These are phyloP conservation scores for Crepidotus variabilis DNA, from an alignment of 768 basidiomycete species.

Conservation along the genomic window DNA sequence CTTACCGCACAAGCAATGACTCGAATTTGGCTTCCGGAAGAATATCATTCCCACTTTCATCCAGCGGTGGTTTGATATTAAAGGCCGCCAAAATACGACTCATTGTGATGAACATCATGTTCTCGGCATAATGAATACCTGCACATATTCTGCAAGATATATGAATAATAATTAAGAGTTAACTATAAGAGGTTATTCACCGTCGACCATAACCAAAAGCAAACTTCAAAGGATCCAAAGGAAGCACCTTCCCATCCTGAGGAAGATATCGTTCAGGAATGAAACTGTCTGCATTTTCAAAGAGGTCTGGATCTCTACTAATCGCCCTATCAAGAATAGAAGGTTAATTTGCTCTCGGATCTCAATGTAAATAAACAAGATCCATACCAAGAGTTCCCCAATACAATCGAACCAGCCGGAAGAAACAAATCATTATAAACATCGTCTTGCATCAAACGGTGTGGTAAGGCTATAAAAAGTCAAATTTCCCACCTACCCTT, in stretches of 20 bases:
- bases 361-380: background rate
- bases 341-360: background rate
- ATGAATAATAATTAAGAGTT: background rate
- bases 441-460: conserved; percentile 16
- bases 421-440: conserved; percentile 22
- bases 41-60: conserved; percentile 17
- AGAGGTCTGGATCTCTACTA: conserved; percentile 19
- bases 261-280: conserved; percentile 25
- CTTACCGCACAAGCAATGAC: conserved; percentile 20
- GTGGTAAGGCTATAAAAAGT: conserved; percentile 10
- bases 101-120: conserved; percentile 21
- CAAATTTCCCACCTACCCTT: background rate
- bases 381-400: conserved; percentile 26
- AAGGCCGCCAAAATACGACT: conserved; percentile 18
- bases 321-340: conserved; percentile 16
- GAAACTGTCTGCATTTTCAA: conserved; percentile 21
- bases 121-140: conserved; percentile 22
- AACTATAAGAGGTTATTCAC: conserved; percentile 1
- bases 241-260: conserved; percentile 18
- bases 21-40: conserved; percentile 19
- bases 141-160: conserved; percentile 17
- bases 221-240: conserved; percentile 18
- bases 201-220: conserved; percentile 27
- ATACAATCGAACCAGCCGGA: conserved; percentile 30
- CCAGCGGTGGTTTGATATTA: conserved; percentile 15